These are phyloP conservation scores for Amylocystis lapponica DNA, from an alignment of 768 basidiomycete genomes.

Conservation along the genomic window DNA sequence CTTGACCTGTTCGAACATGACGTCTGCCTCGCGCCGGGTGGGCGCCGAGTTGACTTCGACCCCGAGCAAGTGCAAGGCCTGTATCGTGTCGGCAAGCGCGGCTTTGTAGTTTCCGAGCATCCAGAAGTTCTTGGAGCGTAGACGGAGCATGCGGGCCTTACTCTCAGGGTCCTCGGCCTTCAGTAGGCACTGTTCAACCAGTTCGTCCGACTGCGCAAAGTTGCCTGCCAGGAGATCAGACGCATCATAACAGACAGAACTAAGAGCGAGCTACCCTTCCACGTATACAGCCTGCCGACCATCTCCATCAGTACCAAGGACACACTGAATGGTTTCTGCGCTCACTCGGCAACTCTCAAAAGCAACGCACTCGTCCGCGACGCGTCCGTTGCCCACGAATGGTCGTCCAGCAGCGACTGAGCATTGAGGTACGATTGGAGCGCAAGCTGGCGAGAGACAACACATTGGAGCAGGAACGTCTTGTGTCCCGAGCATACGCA, in stretches of 20 bases:
- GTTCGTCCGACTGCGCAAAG: constrained; percentile 43
- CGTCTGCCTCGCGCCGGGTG: constrained; percentile 47
- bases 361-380: constrained; percentile 46
- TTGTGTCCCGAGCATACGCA: constrained; percentile 18
- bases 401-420: constrained; percentile 42
- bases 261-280: constrained; percentile 43
- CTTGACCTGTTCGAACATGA: constrained; percentile 66
- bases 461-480: neutral
- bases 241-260: neutral
- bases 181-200: constrained; percentile 49
- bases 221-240: constrained; percentile 37
- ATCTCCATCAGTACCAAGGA: too few species aligned
- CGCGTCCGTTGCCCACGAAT: constrained; percentile 49
- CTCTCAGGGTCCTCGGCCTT: constrained; percentile 48
- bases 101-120: constrained; percentile 49
- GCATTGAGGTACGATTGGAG: constrained; percentile 59
- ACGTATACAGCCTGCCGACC: constrained; percentile 47
- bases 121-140: constrained; percentile 62
- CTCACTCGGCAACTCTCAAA: constrained; percentile 58
- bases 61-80: constrained; percentile 55
- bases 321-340: constrained; percentile 9
- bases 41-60: constrained; percentile 54
- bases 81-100: constrained; percentile 52
- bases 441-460: constrained; percentile 39
- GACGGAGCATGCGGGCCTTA: constrained; percentile 47